phyloP scores from a whole-genome alignment of 371 early-diverging fungal genomes.

The Funneliformis caledonium region DNA sequence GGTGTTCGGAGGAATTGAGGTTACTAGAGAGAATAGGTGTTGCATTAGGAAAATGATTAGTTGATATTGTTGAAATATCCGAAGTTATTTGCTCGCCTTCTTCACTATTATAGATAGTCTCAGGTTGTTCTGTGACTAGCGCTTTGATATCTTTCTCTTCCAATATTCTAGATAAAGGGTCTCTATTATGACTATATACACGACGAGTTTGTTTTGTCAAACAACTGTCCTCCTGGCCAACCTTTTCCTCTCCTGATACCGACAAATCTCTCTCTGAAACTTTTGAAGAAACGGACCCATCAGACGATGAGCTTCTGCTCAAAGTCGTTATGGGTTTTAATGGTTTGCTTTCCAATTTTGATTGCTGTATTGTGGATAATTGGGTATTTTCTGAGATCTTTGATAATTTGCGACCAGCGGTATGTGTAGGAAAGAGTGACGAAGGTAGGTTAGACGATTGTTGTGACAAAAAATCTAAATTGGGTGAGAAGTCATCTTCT shows the following conservation, averaged over 20 bases:
- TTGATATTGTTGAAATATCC: constrained; percentile 5
- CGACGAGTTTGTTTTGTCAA: constrained; percentile 22
- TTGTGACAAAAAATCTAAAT: constrained; percentile 5
- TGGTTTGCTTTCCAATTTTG: constrained; percentile 25
- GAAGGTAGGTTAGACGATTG: constrained; percentile 23
- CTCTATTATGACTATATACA: constrained; percentile 34
- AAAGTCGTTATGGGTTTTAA: constrained; percentile 7
- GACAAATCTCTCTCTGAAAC: constrained; percentile 3
- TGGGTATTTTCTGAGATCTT: constrained; percentile 6
- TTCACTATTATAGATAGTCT: background rate
- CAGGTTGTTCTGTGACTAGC: background rate
- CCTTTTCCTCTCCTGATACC: background rate
- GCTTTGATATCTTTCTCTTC: constrained; percentile 16
- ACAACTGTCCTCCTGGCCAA: constrained; percentile 21
- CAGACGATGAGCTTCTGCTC: constrained; percentile 31
- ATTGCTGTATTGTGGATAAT: background rate
- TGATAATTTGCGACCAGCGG: constrained; percentile 25
- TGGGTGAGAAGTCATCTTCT: background rate
- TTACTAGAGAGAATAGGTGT: background rate
- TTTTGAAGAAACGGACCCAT: constrained; percentile 10
- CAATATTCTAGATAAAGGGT: constrained; percentile 6
- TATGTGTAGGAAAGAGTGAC: constrained; percentile 24
- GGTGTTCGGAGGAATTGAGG: background rate
- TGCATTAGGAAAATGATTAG: background rate
- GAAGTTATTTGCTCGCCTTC: background rate